Percentiles rank a stretch among this genome's conserved stretches.
Conservation (phyloP, 1,284 basidiomycete genomes). For the Anthracocystis panici-leucophaei region DNA sequence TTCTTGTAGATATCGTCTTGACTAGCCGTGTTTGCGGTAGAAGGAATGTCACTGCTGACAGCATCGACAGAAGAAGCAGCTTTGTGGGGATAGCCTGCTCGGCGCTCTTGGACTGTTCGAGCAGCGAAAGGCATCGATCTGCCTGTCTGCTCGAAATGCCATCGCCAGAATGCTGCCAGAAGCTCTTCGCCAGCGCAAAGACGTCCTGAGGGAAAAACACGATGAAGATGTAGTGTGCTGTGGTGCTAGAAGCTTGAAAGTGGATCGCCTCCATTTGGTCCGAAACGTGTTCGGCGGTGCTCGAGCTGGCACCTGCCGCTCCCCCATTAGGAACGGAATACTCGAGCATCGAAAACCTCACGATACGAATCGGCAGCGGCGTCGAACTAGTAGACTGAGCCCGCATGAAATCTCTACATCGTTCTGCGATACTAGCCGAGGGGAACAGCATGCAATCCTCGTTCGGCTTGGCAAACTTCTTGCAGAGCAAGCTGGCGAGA, state of each 20-base stretch:
- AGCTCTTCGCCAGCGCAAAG: constrained; percentile 84
- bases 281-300: constrained; percentile 40
- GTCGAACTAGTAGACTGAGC: constrained; percentile 21
- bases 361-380: constrained; percentile 55
- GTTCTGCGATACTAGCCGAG: constrained; percentile 53
- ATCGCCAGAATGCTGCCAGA: constrained; percentile 95
- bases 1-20: constrained; percentile 46
- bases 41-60: not conserved
- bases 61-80: not conserved
- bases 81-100: constrained; percentile 22
- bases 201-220: constrained; percentile 79
- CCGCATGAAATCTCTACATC: constrained; percentile 64
- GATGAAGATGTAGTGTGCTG: constrained; percentile 73
- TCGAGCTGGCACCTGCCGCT: constrained; percentile 21
- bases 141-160: constrained; percentile 90
- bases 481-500: constrained; percentile 48
- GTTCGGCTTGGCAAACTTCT: constrained; percentile 53
- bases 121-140: constrained; percentile 77
- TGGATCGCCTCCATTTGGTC: constrained; percentile 30
- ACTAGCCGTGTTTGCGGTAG: not conserved
- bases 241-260: constrained; percentile 30
- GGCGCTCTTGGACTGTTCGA: constrained; percentile 49
- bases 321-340: constrained; percentile 15
- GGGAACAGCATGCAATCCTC: constrained; percentile 63
- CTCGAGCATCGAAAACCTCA: constrained; percentile 57